Percentiles rank a stretch among this genome's conserved stretches.
These are phyloP conservation scores for Claviceps humidiphila DNA, from an alignment of 2,329 filamentous ascomycete genomes.

Conservation along the genomic window DNA sequence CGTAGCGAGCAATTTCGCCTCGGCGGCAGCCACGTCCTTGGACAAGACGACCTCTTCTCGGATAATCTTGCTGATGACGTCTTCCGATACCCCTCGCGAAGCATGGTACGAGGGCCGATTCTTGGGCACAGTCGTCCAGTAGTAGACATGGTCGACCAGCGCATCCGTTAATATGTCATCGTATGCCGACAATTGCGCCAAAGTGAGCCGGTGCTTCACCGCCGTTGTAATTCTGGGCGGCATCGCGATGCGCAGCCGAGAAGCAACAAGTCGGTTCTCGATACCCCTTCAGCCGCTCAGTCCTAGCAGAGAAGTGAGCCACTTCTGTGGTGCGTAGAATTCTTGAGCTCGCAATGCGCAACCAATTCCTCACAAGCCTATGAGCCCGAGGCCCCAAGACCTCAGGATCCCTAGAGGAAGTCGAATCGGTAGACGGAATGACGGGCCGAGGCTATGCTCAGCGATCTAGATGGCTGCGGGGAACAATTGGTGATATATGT, in stretches of 20 bases:
- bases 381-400: not conserved
- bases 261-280: not conserved
- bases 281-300: not conserved
- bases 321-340: not conserved
- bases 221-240: slow-evolving; percentile 21
- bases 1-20: slow-evolving; percentile 57
- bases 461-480: too few species aligned
- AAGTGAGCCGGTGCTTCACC: slow-evolving; percentile 59
- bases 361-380: not conserved
- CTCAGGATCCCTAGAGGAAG: not conserved
- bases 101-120: slow-evolving; percentile 78
- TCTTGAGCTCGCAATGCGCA: not conserved
- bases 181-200: slow-evolving; percentile 80
- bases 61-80: slow-evolving; percentile 47
- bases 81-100: slow-evolving; percentile 61
- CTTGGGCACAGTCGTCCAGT: slow-evolving; percentile 94
- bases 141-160: slow-evolving; percentile 88
- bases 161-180: slow-evolving; percentile 94
- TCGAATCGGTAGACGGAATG: not conserved
- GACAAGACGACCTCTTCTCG: slow-evolving; percentile 57
- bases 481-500: too few species aligned
- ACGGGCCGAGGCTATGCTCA: too few species aligned
- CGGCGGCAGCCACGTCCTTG: slow-evolving; percentile 58
- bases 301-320: not conserved
- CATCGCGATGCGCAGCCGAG: slow-evolving; percentile 14